Evolutionary conservation across 768 basidiomycete genomes (phyloP).

Genomic region (Xerocomellus chrysenteron): DNA sequence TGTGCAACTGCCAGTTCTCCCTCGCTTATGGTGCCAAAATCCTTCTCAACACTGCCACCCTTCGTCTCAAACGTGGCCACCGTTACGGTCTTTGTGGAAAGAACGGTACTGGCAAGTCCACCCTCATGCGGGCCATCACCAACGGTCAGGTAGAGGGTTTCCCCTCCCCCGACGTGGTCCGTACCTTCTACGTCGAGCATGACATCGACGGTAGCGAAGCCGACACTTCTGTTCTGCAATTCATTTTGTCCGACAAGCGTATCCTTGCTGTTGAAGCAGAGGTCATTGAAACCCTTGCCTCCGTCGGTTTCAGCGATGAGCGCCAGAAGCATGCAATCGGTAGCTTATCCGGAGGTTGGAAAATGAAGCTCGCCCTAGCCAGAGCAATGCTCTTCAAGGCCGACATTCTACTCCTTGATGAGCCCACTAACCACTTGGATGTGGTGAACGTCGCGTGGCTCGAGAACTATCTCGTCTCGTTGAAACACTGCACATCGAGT

Average conservation of each 20-base stretch:
- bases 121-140: slow-evolving; percentile 90
- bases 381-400: slow-evolving; percentile 98
- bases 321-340: slow-evolving; percentile 86
- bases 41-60: slow-evolving; percentile 91
- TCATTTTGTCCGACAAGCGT: slow-evolving; percentile 84
- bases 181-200: slow-evolving; percentile 99
- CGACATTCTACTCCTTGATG: slow-evolving; percentile 93
- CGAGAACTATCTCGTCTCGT: slow-evolving; percentile 85
- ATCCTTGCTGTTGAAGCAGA: slow-evolving; percentile 70
- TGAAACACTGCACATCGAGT: slow-evolving; percentile 93
- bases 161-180: slow-evolving; percentile 95
- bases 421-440: slow-evolving; percentile 96
- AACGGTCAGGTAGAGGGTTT: slow-evolving; percentile 98
- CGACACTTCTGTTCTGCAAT: slow-evolving; percentile 85
- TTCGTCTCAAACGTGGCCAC: slow-evolving; percentile 97
- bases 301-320: slow-evolving; percentile 89
- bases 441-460: slow-evolving; percentile 98
- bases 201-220: slow-evolving; percentile 96
- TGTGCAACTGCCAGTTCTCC: slow-evolving; percentile 99
- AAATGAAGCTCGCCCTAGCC: slow-evolving; percentile 98
- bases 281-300: slow-evolving; percentile 74
- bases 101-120: slow-evolving; percentile 98
- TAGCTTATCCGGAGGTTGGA: slow-evolving; percentile 96
- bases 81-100: slow-evolving; percentile 98
- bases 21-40: slow-evolving; percentile 99